phyloP scores from a whole-genome alignment of 139 green algal species.

The Haematococcus sp. region DNA sequence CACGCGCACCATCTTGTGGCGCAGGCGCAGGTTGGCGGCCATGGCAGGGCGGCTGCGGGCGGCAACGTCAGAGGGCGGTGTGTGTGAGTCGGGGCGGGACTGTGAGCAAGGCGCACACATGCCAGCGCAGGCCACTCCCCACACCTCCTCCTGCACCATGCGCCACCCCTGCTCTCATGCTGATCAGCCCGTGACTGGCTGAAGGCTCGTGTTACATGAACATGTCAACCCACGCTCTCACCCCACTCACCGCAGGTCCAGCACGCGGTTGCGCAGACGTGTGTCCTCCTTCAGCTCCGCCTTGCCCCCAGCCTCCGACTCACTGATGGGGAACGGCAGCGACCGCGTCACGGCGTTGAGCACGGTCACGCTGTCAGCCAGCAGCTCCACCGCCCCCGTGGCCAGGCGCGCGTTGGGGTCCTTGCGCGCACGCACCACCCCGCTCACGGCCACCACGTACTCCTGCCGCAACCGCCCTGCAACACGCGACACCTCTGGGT shows the following conservation, averaged over 20 bases:
- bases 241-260: conserved; percentile 83
- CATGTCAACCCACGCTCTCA: no score
- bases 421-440: conserved; percentile 67
- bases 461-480: conserved; percentile 75
- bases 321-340: conserved; percentile 86
- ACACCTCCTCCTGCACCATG: no score
- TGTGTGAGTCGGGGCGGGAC: background rate
- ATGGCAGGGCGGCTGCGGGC: conserved; percentile 74
- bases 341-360: conserved; percentile 79
- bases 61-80: background rate
- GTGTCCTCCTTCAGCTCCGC: conserved; percentile 79
- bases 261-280: conserved; percentile 80
- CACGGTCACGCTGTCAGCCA: conserved; percentile 53
- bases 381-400: conserved; percentile 81
- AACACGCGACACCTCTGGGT: conserved; percentile 48
- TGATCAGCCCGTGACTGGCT: no score
- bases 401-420: conserved; percentile 84
- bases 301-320: conserved; percentile 44
- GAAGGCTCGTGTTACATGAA: no score
- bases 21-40: conserved; percentile 83
- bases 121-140: no score
- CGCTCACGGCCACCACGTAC: conserved; percentile 84
- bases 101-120: background rate
- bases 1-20: conserved; percentile 72
- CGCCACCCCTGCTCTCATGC: background rate